Conservation (phyloP, 2,329 filamentous ascomycete species). For the Fusarium pininemorale region DNA sequence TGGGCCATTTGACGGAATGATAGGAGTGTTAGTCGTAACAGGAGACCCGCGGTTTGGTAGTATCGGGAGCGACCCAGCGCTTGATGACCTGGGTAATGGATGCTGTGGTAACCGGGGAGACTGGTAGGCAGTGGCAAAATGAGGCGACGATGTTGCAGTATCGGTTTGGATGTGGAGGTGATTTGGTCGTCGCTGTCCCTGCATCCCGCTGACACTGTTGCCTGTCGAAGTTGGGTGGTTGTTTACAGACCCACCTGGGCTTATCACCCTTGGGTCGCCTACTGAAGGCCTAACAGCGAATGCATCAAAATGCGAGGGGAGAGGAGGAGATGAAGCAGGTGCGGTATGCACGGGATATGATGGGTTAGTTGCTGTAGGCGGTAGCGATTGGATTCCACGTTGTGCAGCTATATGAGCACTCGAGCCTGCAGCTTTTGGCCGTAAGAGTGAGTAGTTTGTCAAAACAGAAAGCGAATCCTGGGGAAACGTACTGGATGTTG, state of each 20-base stretch:
- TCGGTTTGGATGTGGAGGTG: slow-evolving; percentile 9
- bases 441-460: slow-evolving; percentile 9
- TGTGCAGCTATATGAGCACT: slow-evolving; percentile 2
- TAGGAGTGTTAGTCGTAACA: background rate
- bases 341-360: background rate
- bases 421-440: slow-evolving; percentile 10
- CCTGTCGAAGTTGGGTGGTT: background rate
- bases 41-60: slow-evolving; percentile 8
- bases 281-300: background rate
- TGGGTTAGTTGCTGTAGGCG: slow-evolving; percentile 11
- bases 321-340: background rate
- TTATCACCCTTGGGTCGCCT: slow-evolving; percentile 6
- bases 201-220: background rate
- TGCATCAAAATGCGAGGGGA: slow-evolving; percentile 11
- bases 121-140: slow-evolving; percentile 1
- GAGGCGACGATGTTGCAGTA: background rate
- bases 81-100: background rate
- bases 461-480: background rate
- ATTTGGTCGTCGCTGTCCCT: slow-evolving; percentile 3
- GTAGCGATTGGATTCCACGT: slow-evolving; percentile 1
- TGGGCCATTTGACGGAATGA: slow-evolving; percentile 5
- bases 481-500: slow-evolving; percentile 21
- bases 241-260: background rate
- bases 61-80: slow-evolving; percentile 3
- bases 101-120: slow-evolving; percentile 12